phyloP scores from a whole-genome alignment of 805 yeast genomes.

The Starmerella sirachaensis region DNA sequence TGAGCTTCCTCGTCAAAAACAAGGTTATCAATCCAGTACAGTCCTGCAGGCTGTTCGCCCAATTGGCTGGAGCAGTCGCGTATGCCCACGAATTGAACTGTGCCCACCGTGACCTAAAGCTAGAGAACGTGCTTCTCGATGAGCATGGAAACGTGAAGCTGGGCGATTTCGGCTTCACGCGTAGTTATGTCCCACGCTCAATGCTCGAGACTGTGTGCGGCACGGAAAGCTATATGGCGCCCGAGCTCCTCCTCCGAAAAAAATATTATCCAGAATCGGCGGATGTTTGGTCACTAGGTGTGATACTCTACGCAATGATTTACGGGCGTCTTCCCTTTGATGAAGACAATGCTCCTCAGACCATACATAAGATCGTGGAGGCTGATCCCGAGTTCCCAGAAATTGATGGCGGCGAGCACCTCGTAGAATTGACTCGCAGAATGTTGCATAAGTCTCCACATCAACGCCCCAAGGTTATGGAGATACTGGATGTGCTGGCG shows the following conservation, averaged over 20 bases:
- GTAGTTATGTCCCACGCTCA: conserved; percentile 51
- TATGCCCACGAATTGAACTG: conserved; percentile 69
- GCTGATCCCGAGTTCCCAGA: conserved; percentile 48
- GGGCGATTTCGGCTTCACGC: conserved; percentile 88
- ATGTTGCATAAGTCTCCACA: conserved; percentile 58
- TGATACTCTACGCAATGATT: conserved; percentile 71
- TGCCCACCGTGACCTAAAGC: conserved; percentile 66
- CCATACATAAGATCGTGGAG: conserved; percentile 47
- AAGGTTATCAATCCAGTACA: conserved; percentile 22
- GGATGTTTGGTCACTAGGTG: conserved; percentile 89
- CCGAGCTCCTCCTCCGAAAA: conserved; percentile 61
- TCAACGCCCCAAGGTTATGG: conserved; percentile 44
- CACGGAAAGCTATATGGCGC: conserved; percentile 93
- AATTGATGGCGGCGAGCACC: conserved; percentile 30
- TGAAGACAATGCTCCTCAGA: conserved; percentile 57
- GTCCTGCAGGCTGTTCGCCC: conserved; percentile 32
- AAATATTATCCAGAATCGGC: conserved; percentile 66
- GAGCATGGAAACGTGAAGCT: conserved; percentile 70
- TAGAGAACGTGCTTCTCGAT: conserved; percentile 70
- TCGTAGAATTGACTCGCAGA: conserved; percentile 38
- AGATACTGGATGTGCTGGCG: conserved; percentile 40
- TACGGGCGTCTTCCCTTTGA: conserved; percentile 88
- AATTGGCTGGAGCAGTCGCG: conserved; percentile 48
- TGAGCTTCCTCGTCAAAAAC: conserved; percentile 25
- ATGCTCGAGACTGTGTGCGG: conserved; percentile 81